Percentiles rank a stretch among this genome's conserved stretches.
Evolutionary conservation across 1,284 basidiomycete genomes (phyloP).

Genomic region (Apiotrichum porosum): DNA sequence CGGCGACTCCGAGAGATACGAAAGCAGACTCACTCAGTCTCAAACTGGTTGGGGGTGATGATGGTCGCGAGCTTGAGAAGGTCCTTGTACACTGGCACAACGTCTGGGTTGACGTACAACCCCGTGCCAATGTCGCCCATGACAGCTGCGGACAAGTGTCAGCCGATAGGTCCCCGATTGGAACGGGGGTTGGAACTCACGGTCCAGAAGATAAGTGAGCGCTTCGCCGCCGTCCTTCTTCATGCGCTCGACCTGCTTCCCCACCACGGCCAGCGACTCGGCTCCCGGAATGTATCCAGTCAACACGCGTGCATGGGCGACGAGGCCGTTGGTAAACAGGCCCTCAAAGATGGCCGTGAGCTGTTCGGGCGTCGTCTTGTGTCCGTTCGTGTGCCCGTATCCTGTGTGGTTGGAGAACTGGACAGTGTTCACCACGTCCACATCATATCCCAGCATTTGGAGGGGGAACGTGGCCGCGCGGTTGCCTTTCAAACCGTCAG

Average conservation of each 20-base stretch:
- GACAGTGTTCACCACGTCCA: constrained; percentile 94
- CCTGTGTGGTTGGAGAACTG: constrained; percentile 85
- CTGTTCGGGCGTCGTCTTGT: constrained; percentile 65
- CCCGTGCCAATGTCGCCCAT: constrained; percentile 77
- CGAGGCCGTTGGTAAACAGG: constrained; percentile 64
- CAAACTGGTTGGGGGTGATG: constrained; percentile 97
- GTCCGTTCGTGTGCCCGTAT: constrained; percentile 69
- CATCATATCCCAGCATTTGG: constrained; percentile 91
- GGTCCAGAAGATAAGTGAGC: constrained; percentile 82
- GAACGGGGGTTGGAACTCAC: constrained; percentile 56
- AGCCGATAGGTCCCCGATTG: no score
- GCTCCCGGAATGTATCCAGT: constrained; percentile 90
- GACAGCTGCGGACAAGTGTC: constrained; percentile 56
- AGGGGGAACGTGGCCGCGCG: constrained; percentile 87
- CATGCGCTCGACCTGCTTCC: constrained; percentile 55
- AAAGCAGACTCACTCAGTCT: constrained; percentile 81
- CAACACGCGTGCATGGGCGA: constrained; percentile 61
- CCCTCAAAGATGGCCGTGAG: constrained; percentile 62
- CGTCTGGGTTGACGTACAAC: constrained; percentile 81
- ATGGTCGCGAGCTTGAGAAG: constrained; percentile 78
- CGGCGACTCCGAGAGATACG: no score
- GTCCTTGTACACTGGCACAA: constrained; percentile 77
- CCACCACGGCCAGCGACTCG: constrained; percentile 66
- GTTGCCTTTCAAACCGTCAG: constrained; percentile 51
- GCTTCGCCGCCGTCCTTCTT: constrained; percentile 49